A percentile compares a stretch with the other conserved stretches of the same genome.
These are phyloP conservation scores for Orychophragmus violaceus DNA, from an alignment of 345 rosid genomes.

Conservation along the genomic window DNA sequence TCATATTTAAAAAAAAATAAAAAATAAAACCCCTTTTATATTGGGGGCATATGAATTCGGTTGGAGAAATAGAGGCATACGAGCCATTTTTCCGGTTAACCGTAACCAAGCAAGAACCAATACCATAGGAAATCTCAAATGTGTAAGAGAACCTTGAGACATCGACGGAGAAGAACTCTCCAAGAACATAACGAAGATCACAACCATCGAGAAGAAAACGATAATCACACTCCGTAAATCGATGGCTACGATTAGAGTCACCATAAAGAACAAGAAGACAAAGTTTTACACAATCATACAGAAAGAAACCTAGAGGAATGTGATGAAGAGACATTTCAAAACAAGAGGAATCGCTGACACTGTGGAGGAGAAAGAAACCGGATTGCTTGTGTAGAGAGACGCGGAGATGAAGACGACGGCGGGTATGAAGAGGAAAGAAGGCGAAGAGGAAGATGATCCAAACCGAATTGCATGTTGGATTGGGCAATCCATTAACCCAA, in stretches of 20 bases:
- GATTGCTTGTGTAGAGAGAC: constrained; percentile 75
- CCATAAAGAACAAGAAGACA: constrained; percentile 38
- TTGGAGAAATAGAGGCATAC: too few species aligned
- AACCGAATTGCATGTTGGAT: too few species aligned
- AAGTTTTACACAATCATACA: constrained; percentile 67
- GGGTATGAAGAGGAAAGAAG: constrained; percentile 91
- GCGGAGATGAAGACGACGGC: constrained; percentile 95
- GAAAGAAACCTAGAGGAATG: constrained; percentile 70
- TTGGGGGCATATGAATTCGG: too few species aligned
- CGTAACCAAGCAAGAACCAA: too few species aligned
- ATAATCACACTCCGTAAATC: constrained; percentile 42
- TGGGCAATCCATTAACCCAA: too few species aligned
- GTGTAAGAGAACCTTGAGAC: too few species aligned
- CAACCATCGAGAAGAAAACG: constrained; percentile 37
- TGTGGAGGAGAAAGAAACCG: constrained; percentile 72
- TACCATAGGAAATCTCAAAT: too few species aligned
- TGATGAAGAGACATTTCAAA: constrained; percentile 67
- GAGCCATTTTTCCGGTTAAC: too few species aligned
- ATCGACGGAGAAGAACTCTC: too few species aligned
- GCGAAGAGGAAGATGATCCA: constrained; percentile 92
- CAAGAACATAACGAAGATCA: constrained; percentile 44
- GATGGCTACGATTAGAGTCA: constrained; percentile 47
- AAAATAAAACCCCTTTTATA: too few species aligned
- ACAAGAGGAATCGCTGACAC: constrained; percentile 72
- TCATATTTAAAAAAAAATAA: too few species aligned